A percentile compares a stretch with the other conserved stretches of the same genome.
These are phyloP conservation scores for Chimonanthus praecox DNA, from an alignment of 164 flowering plant genomes.

Conservation along the genomic window DNA sequence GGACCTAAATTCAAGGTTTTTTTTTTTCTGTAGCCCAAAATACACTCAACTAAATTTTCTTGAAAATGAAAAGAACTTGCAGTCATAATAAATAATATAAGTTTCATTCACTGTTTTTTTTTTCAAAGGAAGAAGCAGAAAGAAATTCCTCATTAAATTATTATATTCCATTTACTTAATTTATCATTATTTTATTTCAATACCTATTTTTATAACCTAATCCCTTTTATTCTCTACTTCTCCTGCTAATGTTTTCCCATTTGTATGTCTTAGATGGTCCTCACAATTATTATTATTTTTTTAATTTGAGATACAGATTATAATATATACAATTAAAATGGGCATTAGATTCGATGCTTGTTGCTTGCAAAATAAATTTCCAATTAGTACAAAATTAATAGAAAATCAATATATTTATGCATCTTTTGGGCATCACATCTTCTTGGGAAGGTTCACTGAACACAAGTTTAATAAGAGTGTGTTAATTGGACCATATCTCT, in stretches of 20 bases:
- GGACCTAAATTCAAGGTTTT: too few species aligned
- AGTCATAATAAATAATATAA: too few species aligned
- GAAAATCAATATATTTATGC: too few species aligned
- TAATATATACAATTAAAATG: not conserved
- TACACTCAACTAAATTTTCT: too few species aligned
- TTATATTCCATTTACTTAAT: not conserved
- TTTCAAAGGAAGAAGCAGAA: too few species aligned
- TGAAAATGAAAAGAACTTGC: too few species aligned
- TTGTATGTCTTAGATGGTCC: not conserved
- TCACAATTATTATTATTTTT: too few species aligned
- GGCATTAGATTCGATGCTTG: not conserved
- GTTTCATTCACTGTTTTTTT: too few species aligned
- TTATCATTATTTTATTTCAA: not conserved
- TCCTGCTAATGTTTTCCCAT: not conserved
- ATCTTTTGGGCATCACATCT: not conserved
- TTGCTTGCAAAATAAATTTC: not conserved
- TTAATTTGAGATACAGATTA: not conserved
- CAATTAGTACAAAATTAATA: not conserved
- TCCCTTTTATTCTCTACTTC: not conserved
- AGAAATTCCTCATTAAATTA: too few species aligned
- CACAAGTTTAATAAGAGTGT: not conserved
- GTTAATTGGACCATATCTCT: not conserved
- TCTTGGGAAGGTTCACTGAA: not conserved
- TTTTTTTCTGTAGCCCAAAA: too few species aligned
- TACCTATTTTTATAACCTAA: not conserved